Conservation (phyloP, 306 rosid species). For the Cucurbita pepo region DNA sequence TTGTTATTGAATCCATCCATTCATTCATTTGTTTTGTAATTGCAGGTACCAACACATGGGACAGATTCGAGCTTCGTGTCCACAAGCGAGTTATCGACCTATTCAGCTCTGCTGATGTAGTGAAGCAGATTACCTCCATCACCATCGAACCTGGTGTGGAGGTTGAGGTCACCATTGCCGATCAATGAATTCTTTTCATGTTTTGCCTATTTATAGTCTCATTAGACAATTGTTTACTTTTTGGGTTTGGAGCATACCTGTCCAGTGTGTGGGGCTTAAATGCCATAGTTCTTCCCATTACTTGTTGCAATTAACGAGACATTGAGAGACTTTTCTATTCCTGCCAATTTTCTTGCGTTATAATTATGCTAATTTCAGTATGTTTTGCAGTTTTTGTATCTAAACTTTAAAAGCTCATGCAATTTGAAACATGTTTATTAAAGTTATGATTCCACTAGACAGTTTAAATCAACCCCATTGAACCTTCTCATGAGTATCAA, state of each 20-base stretch:
- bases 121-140: conserved; percentile 87
- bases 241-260: neutral
- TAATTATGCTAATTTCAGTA: neutral
- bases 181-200: conserved; percentile 10
- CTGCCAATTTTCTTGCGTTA: neutral
- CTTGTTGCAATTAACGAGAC: neutral
- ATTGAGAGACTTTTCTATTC: neutral
- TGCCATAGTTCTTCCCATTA: neutral
- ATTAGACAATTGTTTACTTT: neutral
- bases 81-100: conserved; percentile 86
- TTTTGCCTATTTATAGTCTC: neutral
- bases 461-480: no score
- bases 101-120: conserved; percentile 86
- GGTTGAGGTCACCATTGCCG: conserved; percentile 91
- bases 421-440: neutral
- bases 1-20: neutral
- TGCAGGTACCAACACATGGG: conserved; percentile 86
- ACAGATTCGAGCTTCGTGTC: conserved; percentile 81
- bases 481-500: no score
- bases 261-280: neutral
- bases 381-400: neutral
- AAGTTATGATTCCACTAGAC: no score
- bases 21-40: neutral
- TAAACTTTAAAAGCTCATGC: no score
- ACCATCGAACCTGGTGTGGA: conserved; percentile 92